phyloP scores from a whole-genome alignment of 163 green algal genomes.

The Scenedesmus sp. region DNA sequence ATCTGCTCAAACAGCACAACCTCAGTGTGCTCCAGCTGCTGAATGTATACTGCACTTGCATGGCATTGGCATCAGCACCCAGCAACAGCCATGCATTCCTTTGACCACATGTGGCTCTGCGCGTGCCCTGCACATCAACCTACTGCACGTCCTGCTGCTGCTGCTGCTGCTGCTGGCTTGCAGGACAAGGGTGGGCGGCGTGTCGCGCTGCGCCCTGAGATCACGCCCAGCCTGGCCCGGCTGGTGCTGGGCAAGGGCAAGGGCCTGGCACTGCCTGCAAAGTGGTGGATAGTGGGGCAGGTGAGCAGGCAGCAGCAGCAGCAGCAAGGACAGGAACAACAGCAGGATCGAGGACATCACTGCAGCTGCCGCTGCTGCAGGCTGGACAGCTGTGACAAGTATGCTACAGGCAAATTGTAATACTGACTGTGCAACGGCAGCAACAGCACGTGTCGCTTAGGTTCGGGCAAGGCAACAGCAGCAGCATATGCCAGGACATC shows the following conservation, averaged over 20 bases:
- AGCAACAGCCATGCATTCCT: too few species aligned
- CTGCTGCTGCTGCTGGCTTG: neutral
- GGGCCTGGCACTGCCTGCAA: conserved; percentile 80
- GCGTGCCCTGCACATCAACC: neutral
- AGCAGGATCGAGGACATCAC: neutral
- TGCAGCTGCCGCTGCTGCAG: neutral
- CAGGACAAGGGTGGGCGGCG: conserved; percentile 92
- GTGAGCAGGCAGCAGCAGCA: neutral
- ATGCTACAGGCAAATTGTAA: neutral
- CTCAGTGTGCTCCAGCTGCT: neutral
- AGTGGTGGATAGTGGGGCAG: conserved; percentile 96
- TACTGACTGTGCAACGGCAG: neutral
- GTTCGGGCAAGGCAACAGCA: neutral
- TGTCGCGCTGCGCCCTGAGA: conserved; percentile 94
- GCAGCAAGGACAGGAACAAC: neutral
- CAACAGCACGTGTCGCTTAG: neutral
- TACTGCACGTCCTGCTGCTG: neutral
- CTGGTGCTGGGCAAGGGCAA: conserved; percentile 85
- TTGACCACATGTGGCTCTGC: neutral
- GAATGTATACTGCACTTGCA: too few species aligned
- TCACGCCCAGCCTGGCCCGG: conserved; percentile 95
- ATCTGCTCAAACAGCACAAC: neutral
- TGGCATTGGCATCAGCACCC: too few species aligned
- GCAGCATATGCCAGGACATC: neutral
- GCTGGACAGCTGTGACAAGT: too few species aligned